Base-by-base conservation (phyloP, 2,329 filamentous ascomycete species). In the Hyphodiscus sp. region DNA sequence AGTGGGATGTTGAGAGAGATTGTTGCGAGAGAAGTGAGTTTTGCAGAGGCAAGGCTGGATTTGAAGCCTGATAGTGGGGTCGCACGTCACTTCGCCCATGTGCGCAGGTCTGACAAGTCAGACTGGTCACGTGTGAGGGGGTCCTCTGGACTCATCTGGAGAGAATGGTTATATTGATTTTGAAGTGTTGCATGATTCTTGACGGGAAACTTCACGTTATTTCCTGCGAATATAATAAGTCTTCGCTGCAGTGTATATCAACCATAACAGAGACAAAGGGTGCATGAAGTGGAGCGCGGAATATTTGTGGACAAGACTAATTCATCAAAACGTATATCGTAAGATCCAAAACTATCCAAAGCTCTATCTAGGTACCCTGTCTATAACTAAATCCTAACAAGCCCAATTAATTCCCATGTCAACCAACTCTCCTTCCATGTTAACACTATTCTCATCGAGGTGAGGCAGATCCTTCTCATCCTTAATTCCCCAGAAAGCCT, bases 401-500 rank as follows among this genome's bases (percentile, higher is more conserved):
- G 61, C 58, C 53, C 53, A 55, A 38, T 59, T 48, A 49, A 61
- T 53, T 20, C 60, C 59, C 53, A 65, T 52, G 57, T 65, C 56
- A 45, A 53, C 20, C 41, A 65, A 20, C 20, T 55, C 61, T 2
- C 47, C 60, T 3, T 53, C 41, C 41, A 47, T 50, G 26, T 46
- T 41, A 20, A 30, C 52, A 44, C 48, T 47, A 4, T 43, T 41
- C 8, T 58, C 54, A 48, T 66, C 64, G 50, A 82, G 77, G 69
- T 90, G 84, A 62, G 33, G 33, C 33, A 94, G 79, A 58, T 81
- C 78, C 64, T 76, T 74, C 58, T 77, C 76, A 50, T 80, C 77
- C 73, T 85, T 88, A 62, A 94, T 83, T 58, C 78, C 76, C 85
- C 88, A 96, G 69, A 96, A 96, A 20, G 75, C 78, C 55, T 82